Evolutionary conservation across 106 monocot genomes (phyloP).

Genomic region (Allium sativum): DNA sequence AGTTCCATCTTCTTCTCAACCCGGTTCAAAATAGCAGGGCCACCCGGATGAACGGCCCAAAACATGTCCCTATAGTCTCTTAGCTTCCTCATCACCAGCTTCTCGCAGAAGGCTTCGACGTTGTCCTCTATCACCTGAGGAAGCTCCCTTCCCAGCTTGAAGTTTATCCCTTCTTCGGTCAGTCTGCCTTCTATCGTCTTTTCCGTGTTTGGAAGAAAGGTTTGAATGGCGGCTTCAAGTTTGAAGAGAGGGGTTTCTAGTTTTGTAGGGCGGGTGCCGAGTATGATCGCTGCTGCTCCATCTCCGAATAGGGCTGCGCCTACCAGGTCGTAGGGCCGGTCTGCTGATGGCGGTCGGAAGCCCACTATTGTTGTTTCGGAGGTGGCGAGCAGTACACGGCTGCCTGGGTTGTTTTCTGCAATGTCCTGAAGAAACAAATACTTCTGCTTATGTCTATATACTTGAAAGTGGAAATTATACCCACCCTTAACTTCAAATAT

Average conservation of each 20-base stretch:
- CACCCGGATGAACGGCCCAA: slow-evolving; percentile 90
- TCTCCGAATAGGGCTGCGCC: slow-evolving; percentile 84
- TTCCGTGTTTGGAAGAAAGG: slow-evolving; percentile 53
- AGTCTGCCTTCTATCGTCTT: slow-evolving; percentile 51
- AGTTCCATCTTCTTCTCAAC: slow-evolving; percentile 56
- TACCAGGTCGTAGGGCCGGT: slow-evolving; percentile 72
- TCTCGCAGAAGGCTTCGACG: slow-evolving; percentile 47
- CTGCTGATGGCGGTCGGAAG: slow-evolving; percentile 50
- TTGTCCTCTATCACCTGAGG: slow-evolving; percentile 54
- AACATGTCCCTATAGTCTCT: slow-evolving; percentile 50
- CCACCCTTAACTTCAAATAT: too few species aligned
- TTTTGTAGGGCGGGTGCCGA: slow-evolving; percentile 32
- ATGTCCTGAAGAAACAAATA: slow-evolving; percentile 24
- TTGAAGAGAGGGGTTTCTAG: slow-evolving; percentile 40
- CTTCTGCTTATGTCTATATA: background rate
- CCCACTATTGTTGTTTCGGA: slow-evolving; percentile 72
- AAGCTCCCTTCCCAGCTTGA: slow-evolving; percentile 59
- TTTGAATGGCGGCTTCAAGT: slow-evolving; percentile 37
- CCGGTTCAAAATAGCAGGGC: slow-evolving; percentile 77
- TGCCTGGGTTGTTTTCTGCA: slow-evolving; percentile 82
- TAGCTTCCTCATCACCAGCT: slow-evolving; percentile 11
- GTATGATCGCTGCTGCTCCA: slow-evolving; percentile 56
- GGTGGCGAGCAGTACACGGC: slow-evolving; percentile 66
- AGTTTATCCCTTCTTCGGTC: slow-evolving; percentile 66
- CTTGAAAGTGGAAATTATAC: too few species aligned